These are phyloP conservation scores for Novymonas esmeraldas DNA, from an alignment of 208 protist genomes.

Conservation along the genomic window DNA sequence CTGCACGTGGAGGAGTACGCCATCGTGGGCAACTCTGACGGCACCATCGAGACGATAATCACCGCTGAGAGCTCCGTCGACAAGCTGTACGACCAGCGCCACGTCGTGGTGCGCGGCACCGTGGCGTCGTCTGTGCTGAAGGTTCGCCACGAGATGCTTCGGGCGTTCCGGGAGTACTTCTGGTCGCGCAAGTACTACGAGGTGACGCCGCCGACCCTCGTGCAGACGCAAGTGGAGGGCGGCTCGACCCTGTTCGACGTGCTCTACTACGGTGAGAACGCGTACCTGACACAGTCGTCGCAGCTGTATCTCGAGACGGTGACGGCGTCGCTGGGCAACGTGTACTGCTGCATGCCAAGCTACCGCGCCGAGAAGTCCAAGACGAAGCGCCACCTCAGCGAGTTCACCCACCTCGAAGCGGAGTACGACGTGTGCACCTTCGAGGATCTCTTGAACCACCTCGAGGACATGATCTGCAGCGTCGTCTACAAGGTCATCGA, in stretches of 20 bases:
- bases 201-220: constrained; percentile 97
- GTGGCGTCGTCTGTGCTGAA: constrained; percentile 89
- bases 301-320: constrained; percentile 99
- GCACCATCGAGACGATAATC: constrained; percentile 88
- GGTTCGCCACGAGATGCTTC: constrained; percentile 89
- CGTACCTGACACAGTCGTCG: constrained; percentile 98
- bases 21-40: constrained; percentile 84
- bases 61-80: constrained; percentile 93
- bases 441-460: constrained; percentile 92
- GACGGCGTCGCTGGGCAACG: constrained; percentile 95
- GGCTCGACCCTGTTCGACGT: constrained; percentile 98
- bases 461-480: constrained; percentile 96
- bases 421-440: constrained; percentile 98
- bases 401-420: constrained; percentile 98
- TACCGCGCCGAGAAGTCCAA: constrained; percentile 99
- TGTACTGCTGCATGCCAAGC: constrained; percentile 96
- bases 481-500: constrained; percentile 86
- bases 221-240: constrained; percentile 98
- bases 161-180: constrained; percentile 97
- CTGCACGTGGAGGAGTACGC: constrained; percentile 89
- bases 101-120: constrained; percentile 95
- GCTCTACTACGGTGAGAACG: constrained; percentile 97
- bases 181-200: constrained; percentile 91
- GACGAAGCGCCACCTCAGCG: constrained; percentile 98
- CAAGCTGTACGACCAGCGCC: constrained; percentile 94